Evolutionary conservation across 805 yeast genomes (phyloP).

Genomic region (Saccharomycopsis sp.): DNA sequence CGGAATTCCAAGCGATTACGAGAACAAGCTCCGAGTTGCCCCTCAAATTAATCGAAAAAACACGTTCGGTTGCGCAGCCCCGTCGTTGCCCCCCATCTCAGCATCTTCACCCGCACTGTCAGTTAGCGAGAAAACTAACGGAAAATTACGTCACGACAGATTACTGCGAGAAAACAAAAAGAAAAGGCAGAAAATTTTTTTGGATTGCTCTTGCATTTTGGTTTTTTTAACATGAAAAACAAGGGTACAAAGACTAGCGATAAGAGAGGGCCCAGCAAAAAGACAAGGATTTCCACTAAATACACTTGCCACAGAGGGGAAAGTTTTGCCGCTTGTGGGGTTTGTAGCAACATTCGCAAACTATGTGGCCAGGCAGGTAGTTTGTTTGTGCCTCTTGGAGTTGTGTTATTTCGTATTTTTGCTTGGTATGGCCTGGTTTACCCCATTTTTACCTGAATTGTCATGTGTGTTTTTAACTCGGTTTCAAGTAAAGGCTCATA

Average conservation of each 20-base stretch:
- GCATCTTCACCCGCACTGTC: neutral
- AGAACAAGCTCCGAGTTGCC: neutral
- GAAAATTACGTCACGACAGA: neutral
- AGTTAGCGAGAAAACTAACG: neutral
- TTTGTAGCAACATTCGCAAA: neutral
- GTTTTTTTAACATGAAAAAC: constrained; percentile 2
- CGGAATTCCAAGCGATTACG: neutral
- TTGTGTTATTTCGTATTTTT: neutral
- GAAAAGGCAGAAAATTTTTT: neutral
- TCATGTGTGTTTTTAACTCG: neutral
- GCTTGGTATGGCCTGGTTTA: too few species aligned
- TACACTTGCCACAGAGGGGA: too few species aligned
- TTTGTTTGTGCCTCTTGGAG: neutral
- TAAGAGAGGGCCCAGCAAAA: too few species aligned
- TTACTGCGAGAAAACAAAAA: neutral
- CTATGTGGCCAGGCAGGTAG: neutral
- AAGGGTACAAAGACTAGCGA: neutral
- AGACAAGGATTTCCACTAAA: too few species aligned
- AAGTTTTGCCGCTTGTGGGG: neutral
- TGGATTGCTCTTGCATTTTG: constrained; percentile 6
- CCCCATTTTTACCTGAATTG: neutral
- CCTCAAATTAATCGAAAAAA: neutral
- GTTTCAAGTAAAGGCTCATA: neutral
- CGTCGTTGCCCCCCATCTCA: neutral
- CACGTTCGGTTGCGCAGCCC: neutral